A percentile compares a stretch with the other conserved stretches of the same genome.
Evolutionary conservation across 306 rosid species (phyloP).

Genomic region (Glycine soja): DNA sequence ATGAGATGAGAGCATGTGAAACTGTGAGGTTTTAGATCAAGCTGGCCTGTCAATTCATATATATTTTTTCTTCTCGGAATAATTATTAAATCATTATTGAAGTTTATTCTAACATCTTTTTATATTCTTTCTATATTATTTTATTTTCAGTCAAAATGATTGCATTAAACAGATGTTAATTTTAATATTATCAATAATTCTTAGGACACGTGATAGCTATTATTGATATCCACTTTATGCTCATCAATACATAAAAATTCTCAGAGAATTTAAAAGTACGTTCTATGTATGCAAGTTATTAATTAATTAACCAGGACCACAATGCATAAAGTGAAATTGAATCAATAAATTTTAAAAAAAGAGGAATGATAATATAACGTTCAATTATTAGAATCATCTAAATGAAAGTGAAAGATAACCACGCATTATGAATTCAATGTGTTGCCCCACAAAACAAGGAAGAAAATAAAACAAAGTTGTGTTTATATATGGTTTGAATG

Average conservation of each 20-base stretch:
- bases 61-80: conserved; percentile 41
- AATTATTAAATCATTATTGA: conserved; percentile 15
- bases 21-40: conserved; percentile 49
- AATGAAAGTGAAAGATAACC: conserved; percentile 44
- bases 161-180: conserved; percentile 17
- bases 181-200: conserved; percentile 47
- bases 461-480: neutral
- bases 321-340: too few relatives aligned
- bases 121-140: neutral
- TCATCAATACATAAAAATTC: neutral
- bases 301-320: neutral
- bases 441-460: conserved; percentile 37
- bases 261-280: conserved; percentile 39
- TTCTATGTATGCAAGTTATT: conserved; percentile 30
- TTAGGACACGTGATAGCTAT: conserved; percentile 60
- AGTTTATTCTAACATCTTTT: neutral
- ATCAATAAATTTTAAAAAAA: too few relatives aligned
- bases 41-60: conserved; percentile 50
- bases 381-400: conserved; percentile 42
- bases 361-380: neutral
- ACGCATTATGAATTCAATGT: conserved; percentile 15
- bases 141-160: conserved; percentile 30
- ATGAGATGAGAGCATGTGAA: conserved; percentile 59
- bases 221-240: conserved; percentile 41
- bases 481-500: neutral